These are phyloP conservation scores for Aspergillus viridinutans DNA, from an alignment of 2,329 filamentous ascomycete genomes.

Conservation along the genomic window DNA sequence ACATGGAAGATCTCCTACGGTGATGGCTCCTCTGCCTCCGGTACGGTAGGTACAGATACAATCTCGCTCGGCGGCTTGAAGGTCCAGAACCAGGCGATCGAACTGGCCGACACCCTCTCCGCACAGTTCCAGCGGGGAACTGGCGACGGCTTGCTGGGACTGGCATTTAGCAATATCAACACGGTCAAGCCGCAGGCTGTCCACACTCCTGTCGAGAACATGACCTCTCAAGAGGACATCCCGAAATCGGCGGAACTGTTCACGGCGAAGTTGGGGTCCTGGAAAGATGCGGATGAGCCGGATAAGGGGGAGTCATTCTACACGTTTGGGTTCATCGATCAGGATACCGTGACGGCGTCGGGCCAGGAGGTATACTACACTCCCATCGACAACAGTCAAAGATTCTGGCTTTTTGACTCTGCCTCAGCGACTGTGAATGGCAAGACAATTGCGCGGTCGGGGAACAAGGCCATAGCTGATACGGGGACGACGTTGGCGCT, in stretches of 20 bases:
- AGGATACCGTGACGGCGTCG: slow-evolving; percentile 54
- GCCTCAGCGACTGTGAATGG: slow-evolving; percentile 56
- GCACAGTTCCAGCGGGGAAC: slow-evolving; percentile 52
- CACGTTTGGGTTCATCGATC: slow-evolving; percentile 69
- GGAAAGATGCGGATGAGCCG: slow-evolving; percentile 40
- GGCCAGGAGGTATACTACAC: slow-evolving; percentile 57
- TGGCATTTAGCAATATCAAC: slow-evolving; percentile 63
- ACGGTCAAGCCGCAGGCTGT: slow-evolving; percentile 54
- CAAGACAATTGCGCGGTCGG: slow-evolving; percentile 45
- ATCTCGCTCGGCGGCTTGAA: slow-evolving; percentile 59
- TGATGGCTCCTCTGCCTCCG: slow-evolving; percentile 63
- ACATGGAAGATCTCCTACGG: slow-evolving; percentile 66
- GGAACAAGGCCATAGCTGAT: slow-evolving; percentile 66
- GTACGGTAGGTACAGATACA: slow-evolving; percentile 60
- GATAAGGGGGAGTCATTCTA: slow-evolving; percentile 57
- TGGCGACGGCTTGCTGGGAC: slow-evolving; percentile 63
- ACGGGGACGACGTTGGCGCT: slow-evolving; percentile 67
- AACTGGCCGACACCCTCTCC: slow-evolving; percentile 59
- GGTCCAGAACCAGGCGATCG: slow-evolving; percentile 60
- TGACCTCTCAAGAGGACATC: slow-evolving; percentile 58
- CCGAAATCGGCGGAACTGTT: slow-evolving; percentile 55
- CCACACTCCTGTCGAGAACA: slow-evolving; percentile 63
- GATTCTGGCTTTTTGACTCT: slow-evolving; percentile 66
- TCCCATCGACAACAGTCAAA: slow-evolving; percentile 58
- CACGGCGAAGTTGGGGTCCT: slow-evolving; percentile 59